These are phyloP conservation scores for Colletotrichum ledebouriae DNA, from an alignment of 2,329 filamentous ascomycete genomes.

Conservation along the genomic window DNA sequence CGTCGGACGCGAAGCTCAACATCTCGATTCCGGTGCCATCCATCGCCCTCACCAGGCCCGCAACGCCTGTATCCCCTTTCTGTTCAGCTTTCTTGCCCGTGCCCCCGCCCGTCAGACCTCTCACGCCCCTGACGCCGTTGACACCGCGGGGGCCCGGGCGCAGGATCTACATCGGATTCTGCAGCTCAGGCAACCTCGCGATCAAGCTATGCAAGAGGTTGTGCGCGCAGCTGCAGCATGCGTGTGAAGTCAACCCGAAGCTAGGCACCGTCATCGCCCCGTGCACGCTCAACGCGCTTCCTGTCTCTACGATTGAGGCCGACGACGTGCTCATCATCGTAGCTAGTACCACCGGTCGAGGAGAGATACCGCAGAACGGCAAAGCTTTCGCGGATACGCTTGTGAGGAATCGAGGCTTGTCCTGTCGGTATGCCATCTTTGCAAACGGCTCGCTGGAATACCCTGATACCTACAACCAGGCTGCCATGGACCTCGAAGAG, in stretches of 20 bases:
- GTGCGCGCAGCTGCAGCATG: conserved; percentile 41
- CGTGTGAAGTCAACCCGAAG: conserved; percentile 37
- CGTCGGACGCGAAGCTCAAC: conserved; percentile 29
- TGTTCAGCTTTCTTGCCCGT: conserved; percentile 32
- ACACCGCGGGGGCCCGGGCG: conserved; percentile 30
- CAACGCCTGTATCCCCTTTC: conserved; percentile 37
- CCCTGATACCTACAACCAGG: conserved; percentile 38
- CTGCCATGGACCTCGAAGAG: conserved; percentile 37
- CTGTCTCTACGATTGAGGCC: conserved; percentile 30
- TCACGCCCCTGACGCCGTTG: conserved; percentile 36
- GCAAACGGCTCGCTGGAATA: conserved; percentile 39
- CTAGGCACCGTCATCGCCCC: conserved; percentile 33
- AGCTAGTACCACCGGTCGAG: conserved; percentile 37
- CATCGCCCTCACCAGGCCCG: conserved; percentile 35
- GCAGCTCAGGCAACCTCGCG: conserved; percentile 40
- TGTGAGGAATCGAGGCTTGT: conserved; percentile 24
- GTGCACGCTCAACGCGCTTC: conserved; percentile 39
- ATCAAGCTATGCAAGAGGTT: conserved; percentile 41
- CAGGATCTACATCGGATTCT: conserved; percentile 39
- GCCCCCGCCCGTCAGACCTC: conserved; percentile 27
- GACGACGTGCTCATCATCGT: conserved; percentile 35
- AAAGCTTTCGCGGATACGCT: conserved; percentile 37
- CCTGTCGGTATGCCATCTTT: conserved; percentile 37
- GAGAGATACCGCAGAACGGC: conserved; percentile 38
- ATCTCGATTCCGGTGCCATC: conserved; percentile 37